Conservation (phyloP, 2,329 filamentous ascomycete species). For the Scopulariopsis brevicaulis region DNA sequence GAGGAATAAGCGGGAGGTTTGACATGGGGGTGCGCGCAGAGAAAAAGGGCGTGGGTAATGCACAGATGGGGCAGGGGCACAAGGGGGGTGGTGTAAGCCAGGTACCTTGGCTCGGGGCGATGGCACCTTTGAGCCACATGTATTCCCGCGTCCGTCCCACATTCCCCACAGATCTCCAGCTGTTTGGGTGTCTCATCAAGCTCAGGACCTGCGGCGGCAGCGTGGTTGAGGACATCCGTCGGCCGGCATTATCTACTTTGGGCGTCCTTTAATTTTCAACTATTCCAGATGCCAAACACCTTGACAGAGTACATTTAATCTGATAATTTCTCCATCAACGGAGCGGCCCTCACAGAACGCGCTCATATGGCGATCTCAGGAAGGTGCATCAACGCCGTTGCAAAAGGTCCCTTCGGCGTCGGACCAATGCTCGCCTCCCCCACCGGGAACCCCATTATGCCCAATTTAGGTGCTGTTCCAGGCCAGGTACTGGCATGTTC, state of each 20-base stretch:
- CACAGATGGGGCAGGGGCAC: not conserved
- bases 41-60: not conserved
- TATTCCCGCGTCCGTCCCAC: not conserved
- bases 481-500: not conserved
- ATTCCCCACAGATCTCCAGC: not conserved
- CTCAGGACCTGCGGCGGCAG: not conserved
- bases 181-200: not conserved
- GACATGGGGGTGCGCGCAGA: not conserved
- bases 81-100: not conserved
- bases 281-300: not conserved
- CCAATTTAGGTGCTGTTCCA: conserved; percentile 1
- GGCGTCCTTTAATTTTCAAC: not conserved
- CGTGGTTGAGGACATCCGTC: not conserved
- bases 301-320: not conserved
- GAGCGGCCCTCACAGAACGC: not conserved
- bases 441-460: not conserved
- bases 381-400: not conserved
- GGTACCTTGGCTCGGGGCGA: not conserved
- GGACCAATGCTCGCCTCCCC: not conserved
- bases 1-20: not conserved
- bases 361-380: not conserved
- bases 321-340: not conserved
- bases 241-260: not conserved
- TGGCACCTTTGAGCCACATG: not conserved
- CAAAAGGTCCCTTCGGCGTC: conserved; percentile 3